Evolutionary conservation across 192 early-diverging fungal genomes (phyloP), one percentile per base, ranked within the genome.

Genomic region (Coemansia sp.): DNA sequence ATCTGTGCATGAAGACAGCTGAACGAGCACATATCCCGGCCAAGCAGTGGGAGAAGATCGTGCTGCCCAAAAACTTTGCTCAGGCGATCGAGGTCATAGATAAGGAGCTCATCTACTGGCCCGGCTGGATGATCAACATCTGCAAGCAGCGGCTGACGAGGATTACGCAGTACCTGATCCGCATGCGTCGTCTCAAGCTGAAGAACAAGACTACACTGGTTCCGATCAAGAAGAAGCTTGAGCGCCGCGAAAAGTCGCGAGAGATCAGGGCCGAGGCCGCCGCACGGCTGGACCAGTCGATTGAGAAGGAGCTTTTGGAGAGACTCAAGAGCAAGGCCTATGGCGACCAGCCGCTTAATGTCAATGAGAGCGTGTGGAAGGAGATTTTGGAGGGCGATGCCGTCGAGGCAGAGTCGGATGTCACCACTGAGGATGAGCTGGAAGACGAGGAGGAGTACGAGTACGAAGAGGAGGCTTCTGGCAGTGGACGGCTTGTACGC

Each of bases 61-160:
- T 90, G 81, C 84, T 99, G 20, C 93, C 94, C 38, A 95, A 95
- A 72, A 97, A 95, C 86, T 96, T 94, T 79, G 88, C 91, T 11
- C 75, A 93, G 65, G 97, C 97, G 6, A 73, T 96, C 68, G 91
- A 90, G 49, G 87, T 92, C 76, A 79, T 99, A 55, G 96, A 99
- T 85, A 91, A 89, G 60, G 92, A 97, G 70, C 85, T 99, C 66
- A 73, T 90, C 44, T 92, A 95, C 83, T 99, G 95, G 95, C 96
- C 96, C 68, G 84, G 88, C 61, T 97, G 95, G 78, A 86, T 91
- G 77, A 85, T 93, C 64, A 93, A 97, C 88, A 96, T 94, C 86
- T 97, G 95, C 88, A 99, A 99, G 77, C 96, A 98, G 77, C 89
- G 97, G 57, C 67, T 97, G 57, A 98, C 96, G 40, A 97, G 96